phyloP scores from a whole-genome alignment of 148 eudicot genomes.

The Euryodendron excelsum region DNA sequence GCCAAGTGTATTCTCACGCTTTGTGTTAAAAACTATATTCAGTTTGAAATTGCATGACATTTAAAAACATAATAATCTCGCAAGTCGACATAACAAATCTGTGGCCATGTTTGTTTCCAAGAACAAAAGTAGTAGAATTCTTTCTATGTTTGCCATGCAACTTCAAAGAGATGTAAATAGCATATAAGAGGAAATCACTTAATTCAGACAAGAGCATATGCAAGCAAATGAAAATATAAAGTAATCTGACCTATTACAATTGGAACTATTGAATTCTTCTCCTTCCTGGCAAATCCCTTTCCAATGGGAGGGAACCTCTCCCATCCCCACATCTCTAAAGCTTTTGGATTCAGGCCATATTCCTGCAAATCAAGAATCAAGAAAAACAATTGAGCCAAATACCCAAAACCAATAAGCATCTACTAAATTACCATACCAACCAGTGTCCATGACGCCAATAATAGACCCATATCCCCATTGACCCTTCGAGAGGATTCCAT shows the following conservation, averaged over 20 bases:
- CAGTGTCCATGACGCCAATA: constrained; percentile 51
- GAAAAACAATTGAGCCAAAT: not conserved
- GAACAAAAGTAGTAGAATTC: not conserved
- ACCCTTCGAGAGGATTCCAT: constrained; percentile 39
- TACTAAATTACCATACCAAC: constrained; percentile 18
- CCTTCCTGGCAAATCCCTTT: constrained; percentile 48
- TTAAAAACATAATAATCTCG: not conserved
- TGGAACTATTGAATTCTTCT: constrained; percentile 37
- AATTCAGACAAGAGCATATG: not conserved
- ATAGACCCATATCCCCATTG: constrained; percentile 41
- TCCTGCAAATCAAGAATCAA: constrained; percentile 14
- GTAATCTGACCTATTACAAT: constrained; percentile 42
- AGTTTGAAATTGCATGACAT: not conserved
- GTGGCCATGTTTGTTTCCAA: not conserved
- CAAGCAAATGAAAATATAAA: not conserved
- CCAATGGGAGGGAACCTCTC: constrained; percentile 42
- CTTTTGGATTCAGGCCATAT: constrained; percentile 58
- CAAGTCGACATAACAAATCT: not conserved
- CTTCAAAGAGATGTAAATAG: not conserved
- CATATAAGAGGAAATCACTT: not conserved
- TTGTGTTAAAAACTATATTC: not conserved
- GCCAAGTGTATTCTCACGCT: not conserved
- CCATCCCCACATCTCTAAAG: constrained; percentile 43
- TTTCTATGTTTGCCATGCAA: not conserved
- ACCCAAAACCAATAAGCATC: not conserved